These are phyloP conservation scores for Colletotrichum salicis DNA, from an alignment of 2,329 filamentous ascomycete genomes.

Conservation along the genomic window DNA sequence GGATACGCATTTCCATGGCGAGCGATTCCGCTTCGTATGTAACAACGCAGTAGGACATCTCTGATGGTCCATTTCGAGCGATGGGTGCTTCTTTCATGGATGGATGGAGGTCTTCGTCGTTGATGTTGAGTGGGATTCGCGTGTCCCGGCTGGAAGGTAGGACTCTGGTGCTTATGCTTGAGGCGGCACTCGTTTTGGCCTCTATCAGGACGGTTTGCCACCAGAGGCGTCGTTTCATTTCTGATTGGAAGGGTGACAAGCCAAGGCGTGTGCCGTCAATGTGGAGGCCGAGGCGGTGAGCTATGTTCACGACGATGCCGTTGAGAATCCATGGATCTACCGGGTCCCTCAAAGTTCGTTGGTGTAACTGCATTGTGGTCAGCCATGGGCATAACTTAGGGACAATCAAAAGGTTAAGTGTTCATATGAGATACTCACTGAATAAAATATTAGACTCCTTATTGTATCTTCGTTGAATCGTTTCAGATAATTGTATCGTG, in stretches of 20 bases:
- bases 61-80: not conserved
- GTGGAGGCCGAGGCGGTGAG: constrained; percentile 74
- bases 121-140: not conserved
- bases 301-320: constrained; percentile 70
- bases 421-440: not conserved
- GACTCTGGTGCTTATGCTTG: not conserved
- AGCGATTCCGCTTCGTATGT: constrained; percentile 1
- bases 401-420: too few species aligned
- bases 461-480: constrained; percentile 59
- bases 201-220: constrained; percentile 12
- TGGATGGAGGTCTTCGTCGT: not conserved
- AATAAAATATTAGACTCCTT: constrained; percentile 4
- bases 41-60: constrained; percentile 5
- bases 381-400: not conserved
- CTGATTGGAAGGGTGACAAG: not conserved
- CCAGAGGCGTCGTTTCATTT: constrained; percentile 17
- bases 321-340: constrained; percentile 63
- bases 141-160: not conserved
- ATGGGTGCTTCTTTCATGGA: not conserved
- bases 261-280: constrained; percentile 52
- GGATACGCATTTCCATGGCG: not conserved
- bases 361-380: not conserved
- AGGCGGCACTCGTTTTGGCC: not conserved
- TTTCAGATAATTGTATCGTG: constrained; percentile 66
- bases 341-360: not conserved